Evolutionary conservation across 179 eudicot species (phyloP).

Genomic region (Silene vulgaris): DNA sequence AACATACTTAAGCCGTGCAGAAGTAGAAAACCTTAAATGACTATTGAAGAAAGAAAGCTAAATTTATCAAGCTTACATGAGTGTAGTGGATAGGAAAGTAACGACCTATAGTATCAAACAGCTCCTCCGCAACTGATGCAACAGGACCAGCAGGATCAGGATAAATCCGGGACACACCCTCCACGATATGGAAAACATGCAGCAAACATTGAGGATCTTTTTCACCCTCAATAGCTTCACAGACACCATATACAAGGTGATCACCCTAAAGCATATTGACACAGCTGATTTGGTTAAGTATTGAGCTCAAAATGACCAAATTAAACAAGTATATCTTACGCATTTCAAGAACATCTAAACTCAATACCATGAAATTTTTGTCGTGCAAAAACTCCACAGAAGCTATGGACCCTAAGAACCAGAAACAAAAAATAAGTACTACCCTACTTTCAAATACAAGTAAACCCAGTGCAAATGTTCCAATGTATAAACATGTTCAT

Average conservation of each 20-base stretch:
- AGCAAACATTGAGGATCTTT: constrained; percentile 87
- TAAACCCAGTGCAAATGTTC: not conserved
- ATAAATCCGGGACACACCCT: constrained; percentile 45
- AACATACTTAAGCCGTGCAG: not conserved
- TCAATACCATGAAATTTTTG: not conserved
- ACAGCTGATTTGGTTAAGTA: constrained; percentile 8
- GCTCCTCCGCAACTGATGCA: constrained; percentile 62
- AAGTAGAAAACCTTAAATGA: not conserved
- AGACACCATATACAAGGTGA: constrained; percentile 58
- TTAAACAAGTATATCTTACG: not conserved
- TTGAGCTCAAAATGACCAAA: constrained; percentile 7
- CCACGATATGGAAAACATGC: constrained; percentile 62
- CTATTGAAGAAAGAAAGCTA: not conserved
- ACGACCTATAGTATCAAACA: constrained; percentile 69
- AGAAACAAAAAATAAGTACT: not conserved
- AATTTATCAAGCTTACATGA: constrained; percentile 54
- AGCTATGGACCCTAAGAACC: not conserved
- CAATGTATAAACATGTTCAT: not conserved
- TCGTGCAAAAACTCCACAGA: constrained; percentile 4
- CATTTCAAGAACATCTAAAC: not conserved
- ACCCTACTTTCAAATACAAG: not conserved
- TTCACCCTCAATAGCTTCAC: constrained; percentile 87
- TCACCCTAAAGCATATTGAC: constrained; percentile 53
- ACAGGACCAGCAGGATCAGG: constrained; percentile 64
- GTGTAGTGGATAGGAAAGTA: constrained; percentile 93